Percentiles rank a stretch among this genome's conserved stretches.
phyloP scores from a whole-genome alignment of 2,329 filamentous ascomycete genomes.

The Botrytis porri region DNA sequence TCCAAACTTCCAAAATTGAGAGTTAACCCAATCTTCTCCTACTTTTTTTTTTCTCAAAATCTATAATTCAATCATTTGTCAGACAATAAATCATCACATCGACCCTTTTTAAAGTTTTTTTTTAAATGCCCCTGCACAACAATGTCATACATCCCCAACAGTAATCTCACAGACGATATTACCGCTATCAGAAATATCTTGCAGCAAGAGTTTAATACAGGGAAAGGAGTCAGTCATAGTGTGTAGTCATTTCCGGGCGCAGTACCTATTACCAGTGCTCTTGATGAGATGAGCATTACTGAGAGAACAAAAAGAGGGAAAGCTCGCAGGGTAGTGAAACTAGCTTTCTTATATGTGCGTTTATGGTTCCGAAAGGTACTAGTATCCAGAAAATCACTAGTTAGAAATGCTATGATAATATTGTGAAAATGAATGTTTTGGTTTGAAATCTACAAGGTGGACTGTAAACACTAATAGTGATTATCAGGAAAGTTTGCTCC shows the following conservation, averaged over 20 bases:
- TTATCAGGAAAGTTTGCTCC: not conserved
- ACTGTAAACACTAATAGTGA: not conserved
- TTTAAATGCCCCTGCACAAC: no score
- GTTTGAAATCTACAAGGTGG: not conserved
- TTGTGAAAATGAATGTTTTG: not conserved
- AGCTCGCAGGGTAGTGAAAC: not conserved
- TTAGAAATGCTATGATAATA: not conserved
- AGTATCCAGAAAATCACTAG: not conserved
- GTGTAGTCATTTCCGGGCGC: not conserved
- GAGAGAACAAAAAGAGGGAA: not conserved
- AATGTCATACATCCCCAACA: not conserved
- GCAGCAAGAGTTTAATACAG: not conserved
- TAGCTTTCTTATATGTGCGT: not conserved
- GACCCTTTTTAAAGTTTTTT: no score
- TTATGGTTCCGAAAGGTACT: not conserved
- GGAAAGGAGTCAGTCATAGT: not conserved
- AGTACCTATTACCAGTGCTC: not conserved
- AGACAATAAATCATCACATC: no score
- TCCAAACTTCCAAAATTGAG: no score
- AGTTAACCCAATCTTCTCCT: no score
- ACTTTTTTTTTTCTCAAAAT: no score
- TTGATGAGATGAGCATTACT: not conserved
- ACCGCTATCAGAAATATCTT: not conserved
- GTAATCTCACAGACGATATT: not conserved
- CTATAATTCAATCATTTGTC: no score